Evolutionary conservation across 768 basidiomycete genomes (phyloP), one percentile per base, ranked within the genome.

Genomic region (Roridomyces roridus): DNA sequence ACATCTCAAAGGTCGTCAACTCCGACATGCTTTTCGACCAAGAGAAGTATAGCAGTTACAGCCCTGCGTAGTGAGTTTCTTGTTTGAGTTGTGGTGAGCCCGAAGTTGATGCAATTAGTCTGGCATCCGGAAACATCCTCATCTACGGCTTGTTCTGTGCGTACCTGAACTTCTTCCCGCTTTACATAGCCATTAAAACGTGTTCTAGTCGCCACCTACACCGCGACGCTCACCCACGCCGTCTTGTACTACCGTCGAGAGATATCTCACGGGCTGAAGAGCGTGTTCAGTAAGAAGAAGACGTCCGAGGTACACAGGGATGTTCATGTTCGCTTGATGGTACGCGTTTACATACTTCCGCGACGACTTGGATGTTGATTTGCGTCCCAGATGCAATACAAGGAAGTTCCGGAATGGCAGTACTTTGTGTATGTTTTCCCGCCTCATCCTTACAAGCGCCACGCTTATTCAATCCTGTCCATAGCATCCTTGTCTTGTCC

Each of bases 391-490:
- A 18, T 23, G 45, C 62, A 59, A 35, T 80, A 81, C 55, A 71
- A 49, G n/a, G 70, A 67, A 21, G 77, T 80, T 4, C 78, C 79
- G 1, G 70, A 74, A 29, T 81, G 74, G 75, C 80, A 78, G 73
- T 82, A 82, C 62, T 63, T 70, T 21, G 7, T 62, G 60, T 50
- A 36, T 44, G 62, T 35, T 65, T n/a, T n/a, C n/a, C n/a, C n/a
- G n/a, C n/a, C n/a, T n/a, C n/a, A n/a, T n/a, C n/a, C n/a, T n/a
- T n/a, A n/a, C n/a, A n/a, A n/a, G n/a, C n/a, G n/a, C n/a, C n/a
- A n/a, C n/a, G n/a, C n/a, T n/a, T n/a, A n/a, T n/a, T n/a, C n/a
- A n/a, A n/a, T 40, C 11, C 11, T 17, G 8, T 37, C 23, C 15
- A 18, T n/a, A 61, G 52, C 5, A 41, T 74, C 29, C 64, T 71